Base-by-base conservation (phyloP, 2,329 filamentous ascomycete species). In the Cordyceps cicadae region DNA sequence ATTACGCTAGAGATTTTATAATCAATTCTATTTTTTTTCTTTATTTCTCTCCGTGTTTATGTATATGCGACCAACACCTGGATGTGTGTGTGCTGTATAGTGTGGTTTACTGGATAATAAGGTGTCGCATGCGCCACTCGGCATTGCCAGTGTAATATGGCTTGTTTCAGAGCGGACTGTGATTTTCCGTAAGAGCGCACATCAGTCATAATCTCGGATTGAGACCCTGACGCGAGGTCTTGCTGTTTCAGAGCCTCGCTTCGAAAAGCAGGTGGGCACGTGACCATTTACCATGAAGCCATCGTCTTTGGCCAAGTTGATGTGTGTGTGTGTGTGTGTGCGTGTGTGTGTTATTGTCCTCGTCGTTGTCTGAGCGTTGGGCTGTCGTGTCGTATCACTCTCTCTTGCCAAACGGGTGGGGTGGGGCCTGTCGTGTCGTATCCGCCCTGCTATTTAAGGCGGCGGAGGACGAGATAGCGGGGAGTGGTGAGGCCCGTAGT, bases 1-100 rank as follows among this genome's bases (percentile, higher is more conserved):
- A 65, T 45, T 61, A 59, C 29, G 49, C 45, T 48, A 48, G 34
- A 49, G 11, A 37, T 62, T 54, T 62, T 58, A 59, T 62, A 62
- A 62, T 62, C 55, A 62, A 50, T 59, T 55, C 54, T 32, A 54
- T 37, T 43, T 24, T 58, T 43, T 21, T 26, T 26, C 3, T 3
- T 48, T 5, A n/a, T n/a, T n/a, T n/a, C n/a, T n/a, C n/a, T n/a
- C n/a, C n/a, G n/a, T 19, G 1, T 26, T 26, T 4, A 26, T 24
- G 21, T 4, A 4, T 24, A 48, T 24, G 45, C 19, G 21, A 37
- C 34, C 19, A 12, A 26, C 9, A 17, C 7, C 8, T 43, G 6
- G 21, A 26, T 21, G 39, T 6, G 45, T 48, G 45, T 24, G n/a
- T 37, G 12, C 43, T 14, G n/a, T 37, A 41, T 21, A 8, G n/a